These are phyloP conservation scores for Limnomonas spitsbergensis DNA, from an alignment of 139 green algal species.

Conservation along the genomic window DNA sequence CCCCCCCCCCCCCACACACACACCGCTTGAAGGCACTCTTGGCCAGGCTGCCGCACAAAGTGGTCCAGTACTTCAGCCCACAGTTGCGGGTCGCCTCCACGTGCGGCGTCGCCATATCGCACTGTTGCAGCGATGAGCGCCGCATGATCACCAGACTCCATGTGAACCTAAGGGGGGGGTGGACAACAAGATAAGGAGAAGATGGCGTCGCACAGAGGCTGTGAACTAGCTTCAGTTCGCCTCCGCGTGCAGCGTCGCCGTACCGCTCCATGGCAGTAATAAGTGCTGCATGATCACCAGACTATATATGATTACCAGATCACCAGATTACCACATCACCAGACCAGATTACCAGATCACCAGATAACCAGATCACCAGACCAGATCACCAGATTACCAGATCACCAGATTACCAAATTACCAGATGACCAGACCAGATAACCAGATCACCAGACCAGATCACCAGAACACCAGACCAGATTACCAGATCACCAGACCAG, in stretches of 20 bases:
- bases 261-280: constrained; percentile 70
- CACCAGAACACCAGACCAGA: too few relatives aligned
- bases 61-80: constrained; percentile 70
- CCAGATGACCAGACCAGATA: too few relatives aligned
- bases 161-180: constrained; percentile 74
- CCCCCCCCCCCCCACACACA: too few relatives aligned
- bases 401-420: too few relatives aligned
- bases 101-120: constrained; percentile 62
- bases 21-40: constrained; percentile 23
- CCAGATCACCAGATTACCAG: too few relatives aligned
- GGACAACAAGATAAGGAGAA: neutral
- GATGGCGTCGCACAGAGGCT: constrained; percentile 6
- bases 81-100: constrained; percentile 75
- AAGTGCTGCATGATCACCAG: constrained; percentile 64
- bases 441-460: too few relatives aligned
- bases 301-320: constrained; percentile 73
- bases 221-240: constrained; percentile 80
- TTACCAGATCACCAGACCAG: too few relatives aligned
- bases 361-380: too few relatives aligned
- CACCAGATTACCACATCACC: too few relatives aligned
- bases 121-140: constrained; percentile 73
- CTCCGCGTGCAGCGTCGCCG: constrained; percentile 62
- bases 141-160: constrained; percentile 59
- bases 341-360: too few relatives aligned
- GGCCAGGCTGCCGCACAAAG: constrained; percentile 30